These are phyloP conservation scores for Schrenkiella parvula DNA, from an alignment of 345 rosid species.

Conservation along the genomic window DNA sequence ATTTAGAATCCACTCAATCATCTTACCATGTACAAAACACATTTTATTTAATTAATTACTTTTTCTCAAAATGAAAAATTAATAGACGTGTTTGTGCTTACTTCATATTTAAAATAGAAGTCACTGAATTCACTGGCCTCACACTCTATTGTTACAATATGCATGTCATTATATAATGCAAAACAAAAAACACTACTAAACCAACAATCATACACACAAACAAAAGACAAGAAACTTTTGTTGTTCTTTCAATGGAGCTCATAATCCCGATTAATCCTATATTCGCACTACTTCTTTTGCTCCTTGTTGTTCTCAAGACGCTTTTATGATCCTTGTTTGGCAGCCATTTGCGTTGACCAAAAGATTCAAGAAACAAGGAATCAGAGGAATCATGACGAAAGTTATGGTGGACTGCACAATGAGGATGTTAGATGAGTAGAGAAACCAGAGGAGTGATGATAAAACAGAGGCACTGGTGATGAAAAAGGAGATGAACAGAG, in stretches of 20 bases:
- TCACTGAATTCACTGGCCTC: not conserved
- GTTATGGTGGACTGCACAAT: slow-evolving; percentile 29
- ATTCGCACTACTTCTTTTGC: not conserved
- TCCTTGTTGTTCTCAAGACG: not conserved
- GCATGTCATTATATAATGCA: not conserved
- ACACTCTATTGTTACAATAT: not conserved
- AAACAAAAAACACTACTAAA: not conserved
- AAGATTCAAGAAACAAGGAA: slow-evolving; percentile 28
- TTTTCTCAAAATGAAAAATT: no score
- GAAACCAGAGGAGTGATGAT: slow-evolving; percentile 4
- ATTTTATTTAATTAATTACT: no score
- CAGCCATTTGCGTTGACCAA: slow-evolving; percentile 12
- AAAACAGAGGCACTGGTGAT: slow-evolving; percentile 15
- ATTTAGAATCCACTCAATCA: no score
- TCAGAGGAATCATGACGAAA: slow-evolving; percentile 31
- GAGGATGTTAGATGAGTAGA: slow-evolving; percentile 39
- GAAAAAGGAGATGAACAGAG: not conserved
- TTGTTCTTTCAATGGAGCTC: slow-evolving; percentile 10
- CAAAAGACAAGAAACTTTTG: not conserved
- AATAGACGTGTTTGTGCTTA: no score
- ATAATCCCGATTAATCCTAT: not conserved
- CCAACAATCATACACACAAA: not conserved
- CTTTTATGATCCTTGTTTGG: slow-evolving; percentile 18
- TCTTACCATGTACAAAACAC: no score
- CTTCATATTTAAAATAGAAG: no score